These are phyloP conservation scores for Neonectria sp. DNA, from an alignment of 2,329 filamentous ascomycete species.

Conservation along the genomic window DNA sequence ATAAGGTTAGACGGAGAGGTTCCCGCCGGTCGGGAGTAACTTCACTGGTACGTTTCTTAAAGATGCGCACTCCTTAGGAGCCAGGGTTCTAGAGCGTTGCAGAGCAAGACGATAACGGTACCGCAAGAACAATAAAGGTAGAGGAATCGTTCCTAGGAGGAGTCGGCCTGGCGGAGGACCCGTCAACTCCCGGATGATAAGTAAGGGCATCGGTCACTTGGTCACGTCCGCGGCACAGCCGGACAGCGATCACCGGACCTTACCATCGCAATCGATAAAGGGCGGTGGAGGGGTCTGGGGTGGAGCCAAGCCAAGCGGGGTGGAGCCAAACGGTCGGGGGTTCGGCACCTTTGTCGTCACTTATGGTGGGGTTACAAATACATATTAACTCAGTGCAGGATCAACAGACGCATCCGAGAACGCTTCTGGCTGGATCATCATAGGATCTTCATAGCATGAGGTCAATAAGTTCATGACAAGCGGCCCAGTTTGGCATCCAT, in stretches of 20 bases:
- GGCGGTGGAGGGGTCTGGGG: conserved; percentile 39
- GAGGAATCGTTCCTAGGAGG: background rate
- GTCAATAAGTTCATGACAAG: background rate
- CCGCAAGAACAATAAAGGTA: conserved; percentile 1
- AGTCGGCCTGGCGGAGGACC: background rate
- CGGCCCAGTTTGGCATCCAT: conserved; percentile 1
- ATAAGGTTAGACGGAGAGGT: conserved; percentile 20
- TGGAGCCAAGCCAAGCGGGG: conserved; percentile 17
- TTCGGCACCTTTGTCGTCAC: background rate
- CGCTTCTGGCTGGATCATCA: background rate
- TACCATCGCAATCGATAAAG: conserved; percentile 36
- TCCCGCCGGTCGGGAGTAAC: conserved; percentile 12
- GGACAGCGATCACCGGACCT: conserved; percentile 48
- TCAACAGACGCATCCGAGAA: background rate
- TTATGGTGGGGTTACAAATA: conserved; percentile 29
- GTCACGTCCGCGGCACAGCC: conserved; percentile 42
- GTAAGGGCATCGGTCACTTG: conserved; percentile 39
- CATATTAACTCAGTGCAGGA: background rate
- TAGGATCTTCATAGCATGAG: background rate
- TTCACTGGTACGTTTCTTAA: background rate
- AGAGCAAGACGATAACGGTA: conserved; percentile 10
- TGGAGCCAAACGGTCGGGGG: conserved; percentile 10
- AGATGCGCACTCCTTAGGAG: conserved; percentile 6
- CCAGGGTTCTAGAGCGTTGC: background rate
- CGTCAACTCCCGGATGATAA: conserved; percentile 30